Evolutionary conservation across 2,329 filamentous ascomycete genomes (phyloP).

Genomic region (Pseudogymnoascus verrucosus): DNA sequence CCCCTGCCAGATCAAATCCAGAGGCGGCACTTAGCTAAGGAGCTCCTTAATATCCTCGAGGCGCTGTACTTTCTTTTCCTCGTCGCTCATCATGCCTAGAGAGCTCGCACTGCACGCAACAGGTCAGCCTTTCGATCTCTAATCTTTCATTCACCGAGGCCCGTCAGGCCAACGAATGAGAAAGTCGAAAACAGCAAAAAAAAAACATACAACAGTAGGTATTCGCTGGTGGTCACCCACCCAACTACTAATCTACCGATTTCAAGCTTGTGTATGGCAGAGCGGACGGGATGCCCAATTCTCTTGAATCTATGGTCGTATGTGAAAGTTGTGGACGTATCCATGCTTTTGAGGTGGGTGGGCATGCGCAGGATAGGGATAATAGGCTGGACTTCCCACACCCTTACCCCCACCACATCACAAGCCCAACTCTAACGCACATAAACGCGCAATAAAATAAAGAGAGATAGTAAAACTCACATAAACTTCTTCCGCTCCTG

Average conservation of each 20-base stretch:
- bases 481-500: conserved; percentile 96
- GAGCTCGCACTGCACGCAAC: conserved; percentile 67
- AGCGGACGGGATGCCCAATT: conserved; percentile 25
- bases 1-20: not conserved
- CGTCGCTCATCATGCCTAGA: conserved; percentile 87
- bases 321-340: conserved; percentile 11
- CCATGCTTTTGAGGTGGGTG: not conserved
- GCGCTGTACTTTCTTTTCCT: conserved; percentile 81
- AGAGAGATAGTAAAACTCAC: conserved; percentile 44
- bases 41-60: conserved; percentile 94
- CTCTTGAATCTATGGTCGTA: conserved; percentile 24
- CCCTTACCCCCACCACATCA: not conserved
- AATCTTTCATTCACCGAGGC: not conserved
- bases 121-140: conserved; percentile 9
- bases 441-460: conserved; percentile 12
- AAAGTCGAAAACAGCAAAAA: not conserved
- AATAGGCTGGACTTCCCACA: not conserved
- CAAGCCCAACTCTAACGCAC: conserved; percentile 18
- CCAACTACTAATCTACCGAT: conserved; percentile 26
- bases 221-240: conserved; percentile 25
- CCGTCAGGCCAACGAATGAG: not conserved
- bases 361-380: not conserved
- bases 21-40: conserved; percentile 47
- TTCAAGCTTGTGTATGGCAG: conserved; percentile 21
- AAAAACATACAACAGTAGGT: conserved; percentile 23